Evolutionary conservation across 106 monocot genomes (phyloP), one percentile per base, ranked within the genome.

Genomic region (Dendrobium catenatum): DNA sequence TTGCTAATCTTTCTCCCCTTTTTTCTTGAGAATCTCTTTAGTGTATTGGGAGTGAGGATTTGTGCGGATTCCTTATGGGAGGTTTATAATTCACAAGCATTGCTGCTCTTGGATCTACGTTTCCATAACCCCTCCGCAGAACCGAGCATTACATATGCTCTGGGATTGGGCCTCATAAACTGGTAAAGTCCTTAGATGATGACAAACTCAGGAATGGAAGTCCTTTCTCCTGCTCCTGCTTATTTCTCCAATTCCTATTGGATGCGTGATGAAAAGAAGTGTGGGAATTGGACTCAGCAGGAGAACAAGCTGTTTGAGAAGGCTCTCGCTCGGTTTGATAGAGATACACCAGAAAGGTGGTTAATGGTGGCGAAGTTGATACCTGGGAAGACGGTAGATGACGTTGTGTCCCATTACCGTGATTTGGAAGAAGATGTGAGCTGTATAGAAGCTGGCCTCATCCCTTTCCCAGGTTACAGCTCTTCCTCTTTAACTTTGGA

Each of bases 261-360:
- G 76, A 18, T 84, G 26, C 70, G 72, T 9, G 55, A 46, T 10
- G 68, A 72, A 72, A 82, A 55, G 20, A 83, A 46, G 47, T 74
- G 73, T 58, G 81, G 74, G 37, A 27, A 22, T 16, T 95, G 95
- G 95, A 91, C 89, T 4, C 48, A 59, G 58, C 86, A 88, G 51
- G 95, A 95, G 82, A 93, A 95, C 89, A 95, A 95, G 88, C 78
- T 79, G 11, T 95, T 95, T 75, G 95, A 95, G 85, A 80, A 87
- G 18, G 93, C 93, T 15, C 83, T 95, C 15, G 95, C 95, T 6
- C 43, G 78, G 0, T 49, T 86, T 68, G 93, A 95, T 68, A 79
- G 70, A 43, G 85, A 89, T 47, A 85, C 89, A 6, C 88, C 93
- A 0, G 87, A 93, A 44, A 79, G 86, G 31, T 95, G 93, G 93